These are phyloP conservation scores for Dictyostelium brefeldianum DNA, from an alignment of 78 protist species.

Conservation along the genomic window DNA sequence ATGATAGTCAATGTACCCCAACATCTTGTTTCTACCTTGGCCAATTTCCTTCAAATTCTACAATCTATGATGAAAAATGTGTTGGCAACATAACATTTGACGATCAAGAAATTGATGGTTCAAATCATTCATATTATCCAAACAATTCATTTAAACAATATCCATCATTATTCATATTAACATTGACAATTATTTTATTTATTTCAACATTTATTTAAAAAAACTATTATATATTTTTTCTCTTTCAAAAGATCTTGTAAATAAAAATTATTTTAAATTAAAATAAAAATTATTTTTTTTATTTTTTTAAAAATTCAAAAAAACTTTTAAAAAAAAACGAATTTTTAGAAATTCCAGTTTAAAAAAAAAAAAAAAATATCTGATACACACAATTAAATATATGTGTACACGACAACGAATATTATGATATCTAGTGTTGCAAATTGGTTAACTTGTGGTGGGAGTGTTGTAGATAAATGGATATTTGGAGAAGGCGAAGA, in stretches of 20 bases:
- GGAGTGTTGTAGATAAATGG: slow-evolving; percentile 45
- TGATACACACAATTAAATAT: background rate
- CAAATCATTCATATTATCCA: too few species aligned
- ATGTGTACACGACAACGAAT: background rate
- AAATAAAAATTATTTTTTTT: too few species aligned
- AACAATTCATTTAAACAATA: too few species aligned
- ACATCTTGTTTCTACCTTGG: background rate
- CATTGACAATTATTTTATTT: background rate
- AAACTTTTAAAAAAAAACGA: background rate
- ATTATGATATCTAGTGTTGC: slow-evolving; percentile 62
- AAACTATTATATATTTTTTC: background rate
- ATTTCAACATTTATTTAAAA: background rate
- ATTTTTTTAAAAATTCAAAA: background rate
- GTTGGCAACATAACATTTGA: too few species aligned
- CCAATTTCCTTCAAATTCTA: background rate
- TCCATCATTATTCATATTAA: too few species aligned
- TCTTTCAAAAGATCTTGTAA: background rate
- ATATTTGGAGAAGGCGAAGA: slow-evolving; percentile 74
- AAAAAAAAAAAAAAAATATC: background rate
- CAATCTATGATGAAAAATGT: background rate
- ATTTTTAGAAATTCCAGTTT: background rate
- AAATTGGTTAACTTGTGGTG: slow-evolving; percentile 71
- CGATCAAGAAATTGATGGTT: too few species aligned
- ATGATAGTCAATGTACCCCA: background rate
- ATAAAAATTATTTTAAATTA: too few species aligned